Percentiles rank a stretch among this genome's conserved stretches.
These are phyloP conservation scores for Hypocreales sp. DNA, from an alignment of 2,329 filamentous ascomycete species.

Conservation along the genomic window DNA sequence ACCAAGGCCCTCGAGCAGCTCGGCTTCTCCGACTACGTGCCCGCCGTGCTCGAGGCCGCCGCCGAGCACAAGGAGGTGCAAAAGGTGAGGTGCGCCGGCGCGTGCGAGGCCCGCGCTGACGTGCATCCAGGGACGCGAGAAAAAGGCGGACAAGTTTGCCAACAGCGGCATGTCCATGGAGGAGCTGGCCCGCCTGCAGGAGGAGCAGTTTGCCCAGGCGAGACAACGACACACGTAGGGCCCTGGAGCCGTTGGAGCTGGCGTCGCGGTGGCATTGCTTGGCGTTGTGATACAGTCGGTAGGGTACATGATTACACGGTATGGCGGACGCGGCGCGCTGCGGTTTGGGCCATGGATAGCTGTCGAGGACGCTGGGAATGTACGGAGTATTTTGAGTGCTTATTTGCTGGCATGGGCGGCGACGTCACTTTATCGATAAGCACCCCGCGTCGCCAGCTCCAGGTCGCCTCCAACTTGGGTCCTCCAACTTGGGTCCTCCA, in stretches of 20 bases:
- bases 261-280: slow-evolving; percentile 17
- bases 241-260: too few relatives aligned
- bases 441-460: too few relatives aligned
- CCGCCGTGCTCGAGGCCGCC: slow-evolving; percentile 72
- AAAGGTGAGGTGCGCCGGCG: slow-evolving; percentile 46
- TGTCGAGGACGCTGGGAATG: too few relatives aligned
- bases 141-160: slow-evolving; percentile 94
- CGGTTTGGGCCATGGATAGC: too few relatives aligned
- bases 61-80: slow-evolving; percentile 85
- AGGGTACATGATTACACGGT: too few relatives aligned
- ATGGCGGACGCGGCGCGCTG: too few relatives aligned
- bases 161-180: slow-evolving; percentile 86
- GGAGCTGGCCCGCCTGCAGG: slow-evolving; percentile 74
- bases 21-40: slow-evolving; percentile 84
- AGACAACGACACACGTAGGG: slow-evolving; percentile 17
- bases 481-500: too few relatives aligned
- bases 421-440: too few relatives aligned
- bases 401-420: too few relatives aligned
- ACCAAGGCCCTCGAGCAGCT: slow-evolving; percentile 86
- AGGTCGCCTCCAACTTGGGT: too few relatives aligned
- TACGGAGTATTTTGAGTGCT: too few relatives aligned
- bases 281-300: slow-evolving; percentile 12
- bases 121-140: slow-evolving; percentile 67
- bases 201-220: slow-evolving; percentile 78
- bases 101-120: neutral